A percentile compares a stretch with the other conserved stretches of the same genome.
Evolutionary conservation across 1,284 basidiomycete genomes (phyloP).

Genomic region (Tilletia horrida): DNA sequence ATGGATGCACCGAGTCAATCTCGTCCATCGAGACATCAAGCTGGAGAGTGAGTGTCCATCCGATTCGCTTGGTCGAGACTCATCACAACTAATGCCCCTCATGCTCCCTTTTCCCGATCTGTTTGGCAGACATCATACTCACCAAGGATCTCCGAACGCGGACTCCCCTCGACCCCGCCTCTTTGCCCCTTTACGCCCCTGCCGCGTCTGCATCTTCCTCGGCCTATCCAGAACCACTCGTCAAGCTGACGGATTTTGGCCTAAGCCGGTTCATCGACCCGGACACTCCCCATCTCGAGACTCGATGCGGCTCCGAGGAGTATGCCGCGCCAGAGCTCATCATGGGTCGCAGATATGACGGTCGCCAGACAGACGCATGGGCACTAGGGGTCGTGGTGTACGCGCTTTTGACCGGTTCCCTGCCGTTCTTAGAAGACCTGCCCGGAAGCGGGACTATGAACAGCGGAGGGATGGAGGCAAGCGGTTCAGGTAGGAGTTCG

Average conservation of each 20-base stretch:
- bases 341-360: conserved; percentile 73
- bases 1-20: conserved; percentile 82
- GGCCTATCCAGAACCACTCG: conserved; percentile 62
- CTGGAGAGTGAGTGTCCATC: conserved; percentile 74
- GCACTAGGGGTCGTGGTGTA: conserved; percentile 80
- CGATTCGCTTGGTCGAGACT: background rate
- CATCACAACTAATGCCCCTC: too few relatives aligned
- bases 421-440: conserved; percentile 57
- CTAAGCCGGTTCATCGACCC: conserved; percentile 79
- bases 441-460: background rate
- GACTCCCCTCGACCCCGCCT: background rate
- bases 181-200: background rate
- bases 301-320: conserved; percentile 83
- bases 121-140: conserved; percentile 36
- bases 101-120: background rate
- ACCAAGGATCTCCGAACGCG: conserved; percentile 28
- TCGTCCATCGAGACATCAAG: conserved; percentile 90
- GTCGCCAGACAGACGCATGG: conserved; percentile 83
- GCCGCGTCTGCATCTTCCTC: conserved; percentile 53
- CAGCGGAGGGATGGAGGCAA: conserved; percentile 27
- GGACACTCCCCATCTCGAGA: conserved; percentile 68
- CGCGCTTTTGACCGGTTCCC: conserved; percentile 66
- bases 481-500: background rate
- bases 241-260: conserved; percentile 88
- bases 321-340: conserved; percentile 90